phyloP scores from a whole-genome alignment of 176 grass and related monocot genomes.

The Sorghum bicolor region Sorghum_bicolor_NCBIv3 NC_012879.2:4700001-4700500 shows the following conservation, averaged over 20 bases:
- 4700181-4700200: slow-evolving; percentile 75
- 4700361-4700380: slow-evolving; percentile 64
- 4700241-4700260: slow-evolving; percentile 86
- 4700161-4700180: slow-evolving; percentile 70
- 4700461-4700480: slow-evolving; percentile 13
- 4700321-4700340: slow-evolving; percentile 32
- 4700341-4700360: slow-evolving; percentile 48
- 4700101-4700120: background rate
- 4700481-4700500: slow-evolving; percentile 24
- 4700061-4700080: background rate
- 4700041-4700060: background rate
- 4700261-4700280: slow-evolving; percentile 76
- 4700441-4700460: background rate
- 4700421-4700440: background rate
- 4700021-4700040: background rate
- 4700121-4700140: slow-evolving; percentile 13
- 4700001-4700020: background rate
- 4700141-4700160: slow-evolving; percentile 91
- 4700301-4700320: slow-evolving; percentile 67
- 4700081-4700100: background rate
- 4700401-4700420: slow-evolving; percentile 16
- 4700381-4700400: slow-evolving; percentile 78
- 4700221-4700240: slow-evolving; percentile 78
- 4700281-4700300: slow-evolving; percentile 78
- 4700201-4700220: slow-evolving; percentile 87